A percentile compares a stretch with the other conserved stretches of the same genome.
Conservation (phyloP, 371 early-diverging fungal species). For the Mortierella sp. region DNA sequence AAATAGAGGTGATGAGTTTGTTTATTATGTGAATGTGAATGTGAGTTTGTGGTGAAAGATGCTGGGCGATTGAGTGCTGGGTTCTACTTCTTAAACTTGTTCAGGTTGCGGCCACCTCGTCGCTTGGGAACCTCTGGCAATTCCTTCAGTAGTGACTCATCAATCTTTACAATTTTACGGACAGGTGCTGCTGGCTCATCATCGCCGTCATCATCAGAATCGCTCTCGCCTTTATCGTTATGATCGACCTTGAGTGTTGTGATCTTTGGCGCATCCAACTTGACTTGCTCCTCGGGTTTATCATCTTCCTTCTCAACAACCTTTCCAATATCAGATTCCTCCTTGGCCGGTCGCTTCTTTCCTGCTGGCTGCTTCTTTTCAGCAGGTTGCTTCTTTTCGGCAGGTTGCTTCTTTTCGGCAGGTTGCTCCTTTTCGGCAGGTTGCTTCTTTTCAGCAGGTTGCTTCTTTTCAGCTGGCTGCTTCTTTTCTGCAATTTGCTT, state of each 20-base stretch:
- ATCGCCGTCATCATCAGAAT: slow-evolving; percentile 15
- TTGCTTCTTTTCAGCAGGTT: slow-evolving; percentile 18
- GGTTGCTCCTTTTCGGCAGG: slow-evolving; percentile 4
- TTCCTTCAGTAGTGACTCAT: slow-evolving; percentile 42
- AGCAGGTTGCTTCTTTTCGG: slow-evolving; percentile 1
- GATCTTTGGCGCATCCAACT: slow-evolving; percentile 27
- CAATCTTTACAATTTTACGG: slow-evolving; percentile 37
- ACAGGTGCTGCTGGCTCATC: slow-evolving; percentile 28
- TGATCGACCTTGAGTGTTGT: slow-evolving; percentile 23
- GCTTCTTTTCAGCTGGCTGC: slow-evolving; percentile 9
- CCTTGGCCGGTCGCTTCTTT: slow-evolving; percentile 10
- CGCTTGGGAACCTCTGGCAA: slow-evolving; percentile 52
- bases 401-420: slow-evolving; percentile 10
- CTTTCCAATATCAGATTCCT: background rate
- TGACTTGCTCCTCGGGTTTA: slow-evolving; percentile 8
- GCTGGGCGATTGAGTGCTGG: background rate
- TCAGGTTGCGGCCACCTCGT: slow-evolving; percentile 50
- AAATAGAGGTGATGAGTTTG: background rate
- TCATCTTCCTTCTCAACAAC: slow-evolving; percentile 3
- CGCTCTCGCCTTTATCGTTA: slow-evolving; percentile 14
- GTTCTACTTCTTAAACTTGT: slow-evolving; percentile 41
- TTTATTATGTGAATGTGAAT: background rate
- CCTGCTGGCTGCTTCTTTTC: slow-evolving; percentile 10
- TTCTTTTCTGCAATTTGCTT: slow-evolving; percentile 5
- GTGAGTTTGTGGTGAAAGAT: slow-evolving; percentile 2